Percentiles rank a stretch among this genome's conserved stretches.
These are phyloP conservation scores for Phaffia australis DNA, from an alignment of 768 basidiomycete species.

Conservation along the genomic window DNA sequence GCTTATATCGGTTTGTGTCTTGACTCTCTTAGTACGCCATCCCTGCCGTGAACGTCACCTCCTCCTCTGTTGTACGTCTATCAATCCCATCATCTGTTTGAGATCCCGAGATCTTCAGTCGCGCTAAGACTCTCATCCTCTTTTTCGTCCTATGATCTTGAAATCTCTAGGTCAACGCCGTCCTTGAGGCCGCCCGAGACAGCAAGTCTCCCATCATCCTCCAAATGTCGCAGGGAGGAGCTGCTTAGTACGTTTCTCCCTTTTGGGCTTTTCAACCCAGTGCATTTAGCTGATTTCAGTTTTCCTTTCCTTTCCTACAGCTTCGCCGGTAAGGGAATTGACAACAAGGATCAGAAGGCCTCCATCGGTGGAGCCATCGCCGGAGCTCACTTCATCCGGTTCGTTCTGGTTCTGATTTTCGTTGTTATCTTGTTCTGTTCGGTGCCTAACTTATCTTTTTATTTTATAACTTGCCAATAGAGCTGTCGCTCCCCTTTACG, in stretches of 20 bases:
- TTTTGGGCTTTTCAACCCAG: too few species aligned
- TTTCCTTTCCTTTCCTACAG: constrained; percentile 29
- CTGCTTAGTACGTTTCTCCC: constrained; percentile 46
- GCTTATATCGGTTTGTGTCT: neutral
- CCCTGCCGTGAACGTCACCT: constrained; percentile 62
- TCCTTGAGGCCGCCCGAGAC: constrained; percentile 90
- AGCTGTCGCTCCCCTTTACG: constrained; percentile 24
- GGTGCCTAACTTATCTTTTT: neutral
- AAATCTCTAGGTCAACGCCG: constrained; percentile 47
- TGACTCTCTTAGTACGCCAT: constrained; percentile 26
- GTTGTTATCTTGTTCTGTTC: neutral
- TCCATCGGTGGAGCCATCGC: constrained; percentile 86
- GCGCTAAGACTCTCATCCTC: neutral
- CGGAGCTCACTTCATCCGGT: constrained; percentile 79
- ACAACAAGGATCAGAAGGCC: constrained; percentile 81
- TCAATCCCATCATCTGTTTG: neutral
- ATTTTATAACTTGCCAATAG: neutral
- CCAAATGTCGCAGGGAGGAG: constrained; percentile 93
- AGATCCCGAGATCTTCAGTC: neutral
- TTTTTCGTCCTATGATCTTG: neutral
- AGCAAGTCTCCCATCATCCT: constrained; percentile 95
- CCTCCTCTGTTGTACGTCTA: constrained; percentile 70
- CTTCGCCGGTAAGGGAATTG: constrained; percentile 91
- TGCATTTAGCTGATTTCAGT: too few species aligned
- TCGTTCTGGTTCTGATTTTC: neutral